Evolutionary conservation across 2,329 filamentous ascomycete genomes (phyloP), one percentile per base, ranked within the genome.

Genomic region (Botrytis galanthina): DNA sequence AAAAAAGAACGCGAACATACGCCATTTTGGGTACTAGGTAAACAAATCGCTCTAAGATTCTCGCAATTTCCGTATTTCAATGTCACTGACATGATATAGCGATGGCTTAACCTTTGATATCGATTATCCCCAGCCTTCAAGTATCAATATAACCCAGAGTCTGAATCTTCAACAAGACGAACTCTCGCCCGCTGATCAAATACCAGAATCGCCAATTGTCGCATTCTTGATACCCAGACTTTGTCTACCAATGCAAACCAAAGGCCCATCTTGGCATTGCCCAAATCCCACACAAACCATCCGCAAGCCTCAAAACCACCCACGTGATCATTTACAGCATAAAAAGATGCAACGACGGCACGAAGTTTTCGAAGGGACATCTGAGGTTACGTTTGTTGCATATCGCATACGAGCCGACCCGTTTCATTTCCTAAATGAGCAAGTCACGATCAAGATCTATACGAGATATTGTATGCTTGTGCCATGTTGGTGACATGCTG

Each of bases 341-440:
- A n/a, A 67, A 9, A 54, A 1, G 18, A 29, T 68, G 8, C 46
- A 39, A 39, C 46, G 16, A 18, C 26, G 64, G 46, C 46, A 68
- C 26, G 46, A 54, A 29, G 2, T 29, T 16, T 39, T 54, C 9
- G n/a, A n/a, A 29, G 46, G 5, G 64, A 39, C 5, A 64, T 48
- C 42, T 48, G n/a, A 46, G 62, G 62, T 48, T 48, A 46, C 42
- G 48, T 68, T 68, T 68, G 64, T 68, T 67, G 64, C 64, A 54
- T 51, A 39, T 51, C 64, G 32, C 20, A 67, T 67, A 67, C 64
- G 64, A 67, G 64, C 64, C 64, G 64, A 67, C 64, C 64, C 64
- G 64, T 39, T 20, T 14, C 46, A 29, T 22, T 54, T 18, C 64
- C 46, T 10, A 39, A 54, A 54, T 14, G 16, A 18, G 46, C 18